Evolutionary conservation across 2,329 filamentous ascomycete species (phyloP), one percentile per base, ranked within the genome.

Genomic region (Gyromitra esculenta): DNA sequence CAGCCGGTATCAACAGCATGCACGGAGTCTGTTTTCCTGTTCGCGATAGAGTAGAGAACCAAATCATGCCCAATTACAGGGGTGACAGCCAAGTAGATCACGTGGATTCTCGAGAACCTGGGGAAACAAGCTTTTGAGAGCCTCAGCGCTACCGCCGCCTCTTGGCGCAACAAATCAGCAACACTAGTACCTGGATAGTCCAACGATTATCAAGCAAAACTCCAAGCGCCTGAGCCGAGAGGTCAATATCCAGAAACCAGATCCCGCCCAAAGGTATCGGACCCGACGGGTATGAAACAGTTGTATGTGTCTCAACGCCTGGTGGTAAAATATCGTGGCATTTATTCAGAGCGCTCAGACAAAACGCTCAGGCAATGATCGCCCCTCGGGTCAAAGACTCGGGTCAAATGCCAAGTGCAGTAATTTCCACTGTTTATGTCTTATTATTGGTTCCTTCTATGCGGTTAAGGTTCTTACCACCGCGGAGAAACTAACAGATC

Each of bases 61-160:
- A 39, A n/a, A 5, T 50, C 56, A 59, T 18, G 15, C 13, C n/a
- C 11, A 37, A 56, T 41, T 45, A 25, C 54, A 66, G 50, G 43
- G 21, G 43, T 41, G 41, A 9, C 9, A 9, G 18, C 43, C 21
- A 31, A 59, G n/a, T 64, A 52, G 15, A 31, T 41, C 72, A 75
- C 72, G 72, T 75, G 72, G 59, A 41, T 54, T 8, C 43, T n/a
- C 57, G 21, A 41, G 48, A 45, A 45, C 54, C 65, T 75, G 65
- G 72, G 45, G 72, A 75, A 75, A 75, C 59, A 75, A 75, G 72
- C 72, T 75, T 75, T 74, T 70, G 6, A 37, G 72, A 75, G 72
- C 72, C 72, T 69, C 72, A 75, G 65, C 31, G 45, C 35, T 35
- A 59, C 37, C n/a, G 25, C 48, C 18, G 37, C 45, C 60, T 72